These are phyloP conservation scores for Daedaleopsis nitida DNA, from an alignment of 768 basidiomycete species.

Conservation along the genomic window DNA sequence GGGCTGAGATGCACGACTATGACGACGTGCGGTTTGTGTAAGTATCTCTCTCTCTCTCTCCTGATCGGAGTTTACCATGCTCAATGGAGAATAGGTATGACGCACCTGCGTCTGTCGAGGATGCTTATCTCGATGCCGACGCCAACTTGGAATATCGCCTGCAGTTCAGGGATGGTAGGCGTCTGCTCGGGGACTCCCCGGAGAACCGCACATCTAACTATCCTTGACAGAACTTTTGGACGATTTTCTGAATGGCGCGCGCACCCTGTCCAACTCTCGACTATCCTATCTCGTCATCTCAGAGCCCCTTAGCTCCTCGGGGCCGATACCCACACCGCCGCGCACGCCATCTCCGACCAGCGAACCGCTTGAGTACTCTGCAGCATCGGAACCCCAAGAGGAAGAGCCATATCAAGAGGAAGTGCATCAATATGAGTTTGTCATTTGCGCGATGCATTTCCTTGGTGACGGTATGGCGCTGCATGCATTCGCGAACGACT, in stretches of 20 bases:
- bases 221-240: slow-evolving; percentile 56
- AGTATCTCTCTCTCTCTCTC: slow-evolving; percentile 28
- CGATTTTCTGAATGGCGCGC: slow-evolving; percentile 73
- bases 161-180: slow-evolving; percentile 57
- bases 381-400: slow-evolving; percentile 5
- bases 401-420: too few relatives aligned
- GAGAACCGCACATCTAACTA: not conserved
- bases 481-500: slow-evolving; percentile 80
- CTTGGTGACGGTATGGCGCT: slow-evolving; percentile 88
- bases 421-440: slow-evolving; percentile 52
- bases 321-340: slow-evolving; percentile 35
- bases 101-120: slow-evolving; percentile 43
- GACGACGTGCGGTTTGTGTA: slow-evolving; percentile 70
- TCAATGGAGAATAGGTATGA: slow-evolving; percentile 41
- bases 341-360: slow-evolving; percentile 30
- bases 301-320: slow-evolving; percentile 23
- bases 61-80: not conserved
- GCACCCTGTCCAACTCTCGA: slow-evolving; percentile 66
- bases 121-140: slow-evolving; percentile 51
- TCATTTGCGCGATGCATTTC: slow-evolving; percentile 80
- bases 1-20: slow-evolving; percentile 60
- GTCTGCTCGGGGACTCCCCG: not conserved
- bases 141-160: slow-evolving; percentile 50
- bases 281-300: slow-evolving; percentile 69
- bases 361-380: not conserved